Conservation (phyloP, 2,329 filamentous ascomycete species). For the Colletotrichum orbiculare region DNA sequence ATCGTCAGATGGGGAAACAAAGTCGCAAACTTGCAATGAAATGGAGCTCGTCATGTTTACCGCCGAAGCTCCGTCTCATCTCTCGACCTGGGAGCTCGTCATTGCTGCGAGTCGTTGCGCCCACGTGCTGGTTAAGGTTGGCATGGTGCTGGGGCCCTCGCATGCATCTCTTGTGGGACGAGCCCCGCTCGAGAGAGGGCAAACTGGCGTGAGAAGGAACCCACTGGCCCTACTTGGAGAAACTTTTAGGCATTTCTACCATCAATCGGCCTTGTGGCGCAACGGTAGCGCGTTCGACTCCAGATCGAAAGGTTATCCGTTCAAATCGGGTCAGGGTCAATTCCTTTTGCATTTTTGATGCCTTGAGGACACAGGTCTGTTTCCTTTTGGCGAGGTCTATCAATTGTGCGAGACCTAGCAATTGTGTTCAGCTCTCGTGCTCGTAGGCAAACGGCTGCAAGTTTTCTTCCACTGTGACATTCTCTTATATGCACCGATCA, state of each 20-base stretch:
- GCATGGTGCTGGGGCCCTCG: background rate
- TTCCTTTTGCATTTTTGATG: background rate
- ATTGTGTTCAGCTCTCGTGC: no score
- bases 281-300: constrained; percentile 37
- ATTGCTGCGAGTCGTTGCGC: constrained; percentile 10
- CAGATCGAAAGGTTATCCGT: constrained; percentile 38
- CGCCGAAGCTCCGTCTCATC: background rate
- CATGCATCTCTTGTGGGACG: background rate
- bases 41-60: background rate
- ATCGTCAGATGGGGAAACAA: no score
- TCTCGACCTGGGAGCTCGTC: background rate
- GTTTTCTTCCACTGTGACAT: no score
- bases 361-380: background rate
- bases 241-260: fast-evolving
- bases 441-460: no score
- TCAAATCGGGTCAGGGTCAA: constrained; percentile 36
- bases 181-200: background rate
- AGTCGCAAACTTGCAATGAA: background rate
- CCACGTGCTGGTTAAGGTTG: constrained; percentile 28
- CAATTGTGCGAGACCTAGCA: background rate
- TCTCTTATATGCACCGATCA: no score
- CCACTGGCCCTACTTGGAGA: fast-evolving
- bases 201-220: background rate
- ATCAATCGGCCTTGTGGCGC: constrained; percentile 26
- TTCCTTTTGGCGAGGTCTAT: background rate